Evolutionary conservation across 148 eudicot genomes (phyloP).

Genomic region (Camellia lanceoleosa): DNA sequence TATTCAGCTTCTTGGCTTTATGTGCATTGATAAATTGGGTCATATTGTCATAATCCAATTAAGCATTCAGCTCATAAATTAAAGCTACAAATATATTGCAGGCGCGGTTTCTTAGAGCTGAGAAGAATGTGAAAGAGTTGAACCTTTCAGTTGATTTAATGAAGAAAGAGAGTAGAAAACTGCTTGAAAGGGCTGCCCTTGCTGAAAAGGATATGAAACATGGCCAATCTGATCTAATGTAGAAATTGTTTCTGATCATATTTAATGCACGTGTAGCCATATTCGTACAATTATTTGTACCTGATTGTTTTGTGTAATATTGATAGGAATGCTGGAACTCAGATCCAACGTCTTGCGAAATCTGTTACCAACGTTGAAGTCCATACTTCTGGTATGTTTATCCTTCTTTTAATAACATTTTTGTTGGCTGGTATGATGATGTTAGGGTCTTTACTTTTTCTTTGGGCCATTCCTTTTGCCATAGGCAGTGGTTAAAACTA

Average conservation of each 20-base stretch:
- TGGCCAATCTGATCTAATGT: conserved; percentile 67
- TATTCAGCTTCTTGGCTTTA: background rate
- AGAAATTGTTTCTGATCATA: conserved; percentile 1
- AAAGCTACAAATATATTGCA: conserved; percentile 32
- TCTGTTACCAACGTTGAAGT: conserved; percentile 62
- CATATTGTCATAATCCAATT: background rate
- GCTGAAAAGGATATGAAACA: conserved; percentile 85
- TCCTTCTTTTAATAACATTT: background rate
- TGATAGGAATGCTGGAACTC: conserved; percentile 61
- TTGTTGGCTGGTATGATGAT: background rate
- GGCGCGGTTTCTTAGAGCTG: conserved; percentile 78
- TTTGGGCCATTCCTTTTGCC: background rate
- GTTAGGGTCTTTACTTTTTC: background rate
- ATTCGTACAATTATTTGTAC: background rate
- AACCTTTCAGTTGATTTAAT: conserved; percentile 70
- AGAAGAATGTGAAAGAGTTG: conserved; percentile 64
- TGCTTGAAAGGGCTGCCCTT: conserved; percentile 78
- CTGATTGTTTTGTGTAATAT: conserved; percentile 11
- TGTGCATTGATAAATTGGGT: background rate
- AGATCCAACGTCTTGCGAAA: conserved; percentile 51
- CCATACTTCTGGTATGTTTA: conserved; percentile 57
- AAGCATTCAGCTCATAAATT: background rate
- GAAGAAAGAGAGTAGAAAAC: conserved; percentile 82
- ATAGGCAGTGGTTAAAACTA: background rate
- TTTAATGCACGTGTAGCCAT: background rate